Evolutionary conservation across 768 basidiomycete species (phyloP).

Genomic region (Podaxis sp.): DNA sequence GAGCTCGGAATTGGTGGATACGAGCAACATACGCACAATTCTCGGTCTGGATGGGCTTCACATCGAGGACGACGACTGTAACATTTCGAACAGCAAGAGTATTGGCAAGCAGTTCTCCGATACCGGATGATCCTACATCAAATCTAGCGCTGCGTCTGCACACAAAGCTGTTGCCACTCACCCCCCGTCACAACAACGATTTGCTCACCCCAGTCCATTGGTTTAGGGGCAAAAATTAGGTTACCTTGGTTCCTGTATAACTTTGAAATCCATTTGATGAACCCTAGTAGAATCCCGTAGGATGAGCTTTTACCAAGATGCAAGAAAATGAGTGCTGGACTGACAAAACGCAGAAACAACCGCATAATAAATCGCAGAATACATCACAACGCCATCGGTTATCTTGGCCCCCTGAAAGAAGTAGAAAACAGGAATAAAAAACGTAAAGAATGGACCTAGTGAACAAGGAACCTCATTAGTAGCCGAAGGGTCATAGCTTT

Average conservation of each 20-base stretch:
- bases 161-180: slow-evolving; percentile 20
- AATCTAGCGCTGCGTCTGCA: neutral
- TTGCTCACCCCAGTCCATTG: slow-evolving; percentile 83
- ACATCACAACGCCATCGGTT: slow-evolving; percentile 47
- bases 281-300: slow-evolving; percentile 40
- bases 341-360: slow-evolving; percentile 62
- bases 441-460: slow-evolving; percentile 80
- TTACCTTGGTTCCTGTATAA: slow-evolving; percentile 74
- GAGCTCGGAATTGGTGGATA: slow-evolving; percentile 1
- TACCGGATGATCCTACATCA: slow-evolving; percentile 72
- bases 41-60: slow-evolving; percentile 72
- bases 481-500: neutral
- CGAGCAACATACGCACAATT: slow-evolving; percentile 51
- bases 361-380: slow-evolving; percentile 52
- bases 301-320: neutral
- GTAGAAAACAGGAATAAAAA: slow-evolving; percentile 76
- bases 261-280: slow-evolving; percentile 63
- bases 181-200: slow-evolving; percentile 91
- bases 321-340: slow-evolving; percentile 23
- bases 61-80: slow-evolving; percentile 80
- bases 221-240: slow-evolving; percentile 53
- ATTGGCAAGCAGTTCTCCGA: slow-evolving; percentile 85
- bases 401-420: slow-evolving; percentile 61
- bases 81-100: slow-evolving; percentile 82
- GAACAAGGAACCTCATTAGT: neutral